Percentiles rank a stretch among this genome's conserved stretches.
Conservation (phyloP, 2,329 filamentous ascomycete genomes). For the Grosmannia serpens region DNA sequence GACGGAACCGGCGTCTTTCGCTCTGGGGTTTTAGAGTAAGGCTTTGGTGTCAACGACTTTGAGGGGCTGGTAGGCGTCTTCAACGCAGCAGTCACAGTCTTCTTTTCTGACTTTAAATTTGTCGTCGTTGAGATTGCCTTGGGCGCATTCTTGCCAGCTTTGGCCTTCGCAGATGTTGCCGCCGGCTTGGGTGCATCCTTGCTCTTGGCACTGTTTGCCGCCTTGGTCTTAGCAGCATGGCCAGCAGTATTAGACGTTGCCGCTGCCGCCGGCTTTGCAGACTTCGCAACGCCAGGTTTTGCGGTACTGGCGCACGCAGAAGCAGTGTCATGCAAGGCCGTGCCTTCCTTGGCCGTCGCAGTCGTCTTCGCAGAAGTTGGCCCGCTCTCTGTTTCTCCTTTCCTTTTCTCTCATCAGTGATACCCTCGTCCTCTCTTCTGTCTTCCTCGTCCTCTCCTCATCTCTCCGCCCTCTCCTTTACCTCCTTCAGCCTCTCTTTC, state of each 20-base stretch:
- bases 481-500: not conserved
- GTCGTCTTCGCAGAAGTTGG: not conserved
- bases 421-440: not conserved
- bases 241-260: not conserved
- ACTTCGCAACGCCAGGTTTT: not conserved
- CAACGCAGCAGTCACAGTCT: slow-evolving; percentile 21
- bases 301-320: not conserved
- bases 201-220: not conserved
- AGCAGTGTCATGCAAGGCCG: not conserved
- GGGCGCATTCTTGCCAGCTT: slow-evolving; percentile 5
- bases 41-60: slow-evolving; percentile 18
- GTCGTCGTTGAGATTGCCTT: slow-evolving; percentile 24
- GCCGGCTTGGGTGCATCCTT: not conserved
- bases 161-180: not conserved
- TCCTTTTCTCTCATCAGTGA: not conserved
- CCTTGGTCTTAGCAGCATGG: not conserved
- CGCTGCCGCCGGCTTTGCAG: not conserved
- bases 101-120: slow-evolving; percentile 21
- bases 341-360: not conserved
- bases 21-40: slow-evolving; percentile 20
- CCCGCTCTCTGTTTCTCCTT: not conserved
- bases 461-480: not conserved
- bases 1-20: slow-evolving; percentile 17
- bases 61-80: slow-evolving; percentile 27
- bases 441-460: not conserved